These are phyloP conservation scores for Rhizophora mangle DNA, from an alignment of 345 rosid genomes.

Conservation along the genomic window DNA sequence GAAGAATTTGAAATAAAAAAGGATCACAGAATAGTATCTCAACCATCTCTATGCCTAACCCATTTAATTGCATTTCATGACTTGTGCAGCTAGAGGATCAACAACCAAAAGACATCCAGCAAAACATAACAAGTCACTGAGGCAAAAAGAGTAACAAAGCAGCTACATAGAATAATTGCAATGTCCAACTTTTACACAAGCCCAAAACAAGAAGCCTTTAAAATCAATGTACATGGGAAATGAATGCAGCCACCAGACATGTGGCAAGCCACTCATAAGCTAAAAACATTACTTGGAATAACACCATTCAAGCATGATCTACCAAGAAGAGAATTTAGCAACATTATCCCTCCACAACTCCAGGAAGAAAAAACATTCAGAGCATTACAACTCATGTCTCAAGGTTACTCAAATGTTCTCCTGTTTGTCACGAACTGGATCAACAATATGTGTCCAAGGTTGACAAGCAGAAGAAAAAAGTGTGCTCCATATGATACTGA, in stretches of 20 bases:
- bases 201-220: not conserved
- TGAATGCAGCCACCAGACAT: not conserved
- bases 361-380: not conserved
- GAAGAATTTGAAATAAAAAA: too few relatives aligned
- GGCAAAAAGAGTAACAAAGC: not conserved
- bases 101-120: not conserved
- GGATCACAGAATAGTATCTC: too few relatives aligned
- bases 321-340: not conserved
- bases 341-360: not conserved
- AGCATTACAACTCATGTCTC: too few relatives aligned
- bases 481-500: too few relatives aligned
- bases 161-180: not conserved
- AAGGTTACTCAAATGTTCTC: too few relatives aligned
- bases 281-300: not conserved
- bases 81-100: too few relatives aligned
- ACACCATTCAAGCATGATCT: not conserved
- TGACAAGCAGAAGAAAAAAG: too few relatives aligned
- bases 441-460: too few relatives aligned
- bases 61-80: too few relatives aligned
- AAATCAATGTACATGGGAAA: not conserved
- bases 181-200: not conserved
- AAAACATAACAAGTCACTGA: not conserved
- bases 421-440: too few relatives aligned
- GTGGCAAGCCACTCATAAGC: not conserved
- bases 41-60: too few relatives aligned